Evolutionary conservation across 2,329 filamentous ascomycete genomes (phyloP).

Genomic region (Ascochyta rabiei): DNA sequence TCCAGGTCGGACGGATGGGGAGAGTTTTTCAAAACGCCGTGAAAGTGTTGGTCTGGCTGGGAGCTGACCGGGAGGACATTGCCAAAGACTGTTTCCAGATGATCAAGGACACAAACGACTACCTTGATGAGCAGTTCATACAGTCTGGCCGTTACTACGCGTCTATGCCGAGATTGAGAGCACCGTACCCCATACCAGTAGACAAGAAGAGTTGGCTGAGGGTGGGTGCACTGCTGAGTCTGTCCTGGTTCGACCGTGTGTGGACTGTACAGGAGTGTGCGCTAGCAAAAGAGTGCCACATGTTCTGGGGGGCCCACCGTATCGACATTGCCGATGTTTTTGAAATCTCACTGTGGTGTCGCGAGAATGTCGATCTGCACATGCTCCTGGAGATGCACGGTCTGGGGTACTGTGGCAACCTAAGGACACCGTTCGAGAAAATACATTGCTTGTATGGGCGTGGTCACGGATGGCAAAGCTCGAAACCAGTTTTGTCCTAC

Average conservation of each 20-base stretch:
- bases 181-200: too few species aligned
- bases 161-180: too few species aligned
- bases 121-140: neutral
- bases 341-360: neutral
- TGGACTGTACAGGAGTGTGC: slow-evolving; percentile 2
- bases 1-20: neutral
- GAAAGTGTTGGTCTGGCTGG: neutral
- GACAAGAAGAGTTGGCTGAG: neutral
- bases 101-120: neutral
- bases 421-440: too few species aligned
- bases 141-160: too few species aligned
- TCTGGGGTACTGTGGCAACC: too few species aligned
- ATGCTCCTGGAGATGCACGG: too few species aligned
- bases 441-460: too few species aligned
- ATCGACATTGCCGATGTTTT: neutral
- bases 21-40: neutral
- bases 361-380: neutral
- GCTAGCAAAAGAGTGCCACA: neutral
- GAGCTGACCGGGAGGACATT: neutral
- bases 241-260: neutral
- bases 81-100: neutral
- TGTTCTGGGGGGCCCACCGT: neutral
- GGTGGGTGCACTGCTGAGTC: neutral
- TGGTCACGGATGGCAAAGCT: too few species aligned
- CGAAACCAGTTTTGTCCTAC: too few species aligned